Evolutionary conservation across 257 asterid species (phyloP).

Genomic region (Cynanchum wilfordii): DNA sequence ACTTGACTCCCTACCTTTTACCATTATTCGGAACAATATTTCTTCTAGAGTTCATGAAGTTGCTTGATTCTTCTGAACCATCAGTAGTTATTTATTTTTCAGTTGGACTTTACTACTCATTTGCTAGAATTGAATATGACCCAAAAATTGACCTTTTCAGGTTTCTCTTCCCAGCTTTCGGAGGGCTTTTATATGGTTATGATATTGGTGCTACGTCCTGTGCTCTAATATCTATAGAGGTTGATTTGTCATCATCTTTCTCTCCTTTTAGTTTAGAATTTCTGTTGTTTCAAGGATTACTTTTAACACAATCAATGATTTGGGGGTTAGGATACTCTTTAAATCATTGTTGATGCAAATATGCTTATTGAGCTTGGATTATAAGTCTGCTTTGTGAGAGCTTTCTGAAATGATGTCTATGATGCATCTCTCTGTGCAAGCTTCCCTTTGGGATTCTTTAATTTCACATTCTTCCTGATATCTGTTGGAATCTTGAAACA

Average conservation of each 20-base stretch:
- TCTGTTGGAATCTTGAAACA: no score
- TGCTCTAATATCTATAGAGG: conserved; percentile 88
- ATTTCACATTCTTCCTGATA: no score
- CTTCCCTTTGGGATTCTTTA: background rate
- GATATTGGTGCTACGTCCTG: conserved; percentile 97
- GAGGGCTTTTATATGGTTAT: conserved; percentile 93
- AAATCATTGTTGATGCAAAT: background rate
- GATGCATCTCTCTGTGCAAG: background rate
- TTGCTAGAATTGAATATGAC: background rate
- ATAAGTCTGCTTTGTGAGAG: background rate
- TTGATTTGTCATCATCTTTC: conserved; percentile 11
- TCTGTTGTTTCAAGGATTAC: background rate
- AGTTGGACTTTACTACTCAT: background rate
- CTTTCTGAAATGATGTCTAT: background rate
- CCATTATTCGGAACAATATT: background rate
- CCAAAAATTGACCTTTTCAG: conserved; percentile 33
- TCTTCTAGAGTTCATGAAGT: background rate
- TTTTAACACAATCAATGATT: background rate
- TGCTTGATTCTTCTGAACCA: no score
- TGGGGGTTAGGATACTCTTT: background rate
- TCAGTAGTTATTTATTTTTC: background rate
- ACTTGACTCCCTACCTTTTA: background rate
- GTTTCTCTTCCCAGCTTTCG: conserved; percentile 91
- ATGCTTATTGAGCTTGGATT: background rate
- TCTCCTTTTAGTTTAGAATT: background rate